Percentiles rank a stretch among this genome's conserved stretches.
phyloP scores from a whole-genome alignment of 2,329 filamentous ascomycete species.

The Botrytis hyacinthi region DNA sequence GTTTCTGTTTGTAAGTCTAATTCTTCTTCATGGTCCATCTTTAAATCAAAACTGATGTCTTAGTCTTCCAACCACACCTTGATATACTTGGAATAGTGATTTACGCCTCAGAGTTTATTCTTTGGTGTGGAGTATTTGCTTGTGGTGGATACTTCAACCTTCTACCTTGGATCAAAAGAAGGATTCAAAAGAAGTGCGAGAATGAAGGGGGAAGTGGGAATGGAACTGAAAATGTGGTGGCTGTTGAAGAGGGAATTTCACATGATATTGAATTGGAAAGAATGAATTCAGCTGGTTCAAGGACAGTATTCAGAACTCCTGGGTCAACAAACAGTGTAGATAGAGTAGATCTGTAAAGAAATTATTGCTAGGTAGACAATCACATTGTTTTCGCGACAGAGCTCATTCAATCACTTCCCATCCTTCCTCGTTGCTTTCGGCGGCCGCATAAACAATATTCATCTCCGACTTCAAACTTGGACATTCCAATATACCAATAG shows the following conservation, averaged over 20 bases:
- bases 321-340: conserved; percentile 36
- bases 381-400: not conserved
- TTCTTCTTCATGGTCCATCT: not conserved
- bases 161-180: conserved; percentile 52
- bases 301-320: conserved; percentile 55
- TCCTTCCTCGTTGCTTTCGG: not conserved
- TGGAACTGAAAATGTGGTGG: not conserved
- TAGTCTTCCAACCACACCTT: conserved; percentile 55
- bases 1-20: conserved; percentile 51
- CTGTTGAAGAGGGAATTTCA: conserved; percentile 23
- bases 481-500: conserved; percentile 26
- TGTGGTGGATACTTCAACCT: conserved; percentile 66
- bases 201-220: conserved; percentile 14
- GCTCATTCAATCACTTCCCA: not conserved
- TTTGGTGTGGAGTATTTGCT: conserved; percentile 67
- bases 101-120: conserved; percentile 61
- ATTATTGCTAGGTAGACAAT: not conserved
- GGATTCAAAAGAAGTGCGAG: conserved; percentile 29
- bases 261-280: conserved; percentile 45
- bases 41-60: not conserved
- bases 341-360: not conserved
- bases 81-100: conserved; percentile 64
- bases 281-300: conserved; percentile 57
- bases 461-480: conserved; percentile 15
- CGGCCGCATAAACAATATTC: not conserved